Evolutionary conservation across 345 rosid species (phyloP).

Genomic region (Physaria fendleri): DNA sequence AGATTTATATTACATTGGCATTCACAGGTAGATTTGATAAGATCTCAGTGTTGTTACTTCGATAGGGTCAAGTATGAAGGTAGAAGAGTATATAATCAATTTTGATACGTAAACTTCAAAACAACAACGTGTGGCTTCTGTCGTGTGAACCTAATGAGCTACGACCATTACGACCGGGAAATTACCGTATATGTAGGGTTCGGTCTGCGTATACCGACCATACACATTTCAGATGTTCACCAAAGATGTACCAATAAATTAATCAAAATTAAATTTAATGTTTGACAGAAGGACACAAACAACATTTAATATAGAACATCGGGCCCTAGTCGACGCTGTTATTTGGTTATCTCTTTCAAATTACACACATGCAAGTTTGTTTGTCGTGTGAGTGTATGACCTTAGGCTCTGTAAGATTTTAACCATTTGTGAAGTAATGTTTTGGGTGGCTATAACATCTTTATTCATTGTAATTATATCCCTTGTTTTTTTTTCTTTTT

Average conservation of each 20-base stretch:
- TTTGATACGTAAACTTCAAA: conserved; percentile 27
- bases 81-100: conserved; percentile 6
- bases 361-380: conserved; percentile 22
- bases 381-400: too few species aligned
- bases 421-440: background rate
- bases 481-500: conserved; percentile 11
- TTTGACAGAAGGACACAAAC: conserved; percentile 11
- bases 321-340: conserved; percentile 23
- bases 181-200: conserved; percentile 15
- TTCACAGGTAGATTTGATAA: background rate
- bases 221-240: conserved; percentile 19
- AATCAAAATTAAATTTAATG: conserved; percentile 6
- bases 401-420: too few species aligned
- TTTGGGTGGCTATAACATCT: too few species aligned
- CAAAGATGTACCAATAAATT: conserved; percentile 19
- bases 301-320: background rate
- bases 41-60: conserved; percentile 8
- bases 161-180: conserved; percentile 16
- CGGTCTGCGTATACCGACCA: conserved; percentile 19
- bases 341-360: conserved; percentile 5
- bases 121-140: too few species aligned
- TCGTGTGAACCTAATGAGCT: conserved; percentile 11
- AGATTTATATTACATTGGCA: background rate
- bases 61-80: conserved; percentile 18
- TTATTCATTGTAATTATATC: background rate